Percentiles rank a stretch among this genome's conserved stretches.
Evolutionary conservation across 2,329 filamentous ascomycete genomes (phyloP).

Genomic region (Pseudopithomyces chartarum): DNA sequence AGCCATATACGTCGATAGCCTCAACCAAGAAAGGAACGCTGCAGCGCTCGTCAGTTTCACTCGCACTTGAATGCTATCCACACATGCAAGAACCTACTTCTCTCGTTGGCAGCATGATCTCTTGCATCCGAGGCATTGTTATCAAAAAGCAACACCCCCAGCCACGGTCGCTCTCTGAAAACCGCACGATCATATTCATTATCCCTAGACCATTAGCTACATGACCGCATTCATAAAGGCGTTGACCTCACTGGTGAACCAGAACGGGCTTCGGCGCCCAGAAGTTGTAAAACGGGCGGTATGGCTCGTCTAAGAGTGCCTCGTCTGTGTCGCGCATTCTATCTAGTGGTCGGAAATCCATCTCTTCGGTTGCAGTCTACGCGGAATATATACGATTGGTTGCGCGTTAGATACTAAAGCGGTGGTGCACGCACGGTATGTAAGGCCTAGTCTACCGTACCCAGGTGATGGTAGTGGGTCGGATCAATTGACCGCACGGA

Average conservation of each 20-base stretch:
- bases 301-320: constrained; percentile 44
- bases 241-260: constrained; percentile 43
- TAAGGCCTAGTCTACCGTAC: too few species aligned
- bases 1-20: constrained; percentile 87
- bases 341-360: constrained; percentile 39
- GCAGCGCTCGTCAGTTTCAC: constrained; percentile 10
- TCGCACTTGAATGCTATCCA: not conserved
- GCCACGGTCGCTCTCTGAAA: constrained; percentile 66
- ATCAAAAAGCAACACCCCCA: constrained; percentile 73
- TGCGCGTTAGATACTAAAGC: not conserved
- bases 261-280: constrained; percentile 54
- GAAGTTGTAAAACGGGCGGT: constrained; percentile 60
- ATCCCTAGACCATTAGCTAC: constrained; percentile 30
- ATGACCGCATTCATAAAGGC: not conserved
- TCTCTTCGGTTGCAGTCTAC: constrained; percentile 7
- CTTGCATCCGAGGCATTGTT: constrained; percentile 76
- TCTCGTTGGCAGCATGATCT: constrained; percentile 79
- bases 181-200: constrained; percentile 50
- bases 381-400: not conserved
- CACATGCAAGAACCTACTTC: constrained; percentile 53
- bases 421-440: too few species aligned
- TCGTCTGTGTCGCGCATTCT: constrained; percentile 36
- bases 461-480: not conserved
- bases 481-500: not conserved
- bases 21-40: constrained; percentile 87